These are phyloP conservation scores for Aureobasidium uvarum DNA, from an alignment of 2,329 filamentous ascomycete genomes.

Conservation along the genomic window DNA sequence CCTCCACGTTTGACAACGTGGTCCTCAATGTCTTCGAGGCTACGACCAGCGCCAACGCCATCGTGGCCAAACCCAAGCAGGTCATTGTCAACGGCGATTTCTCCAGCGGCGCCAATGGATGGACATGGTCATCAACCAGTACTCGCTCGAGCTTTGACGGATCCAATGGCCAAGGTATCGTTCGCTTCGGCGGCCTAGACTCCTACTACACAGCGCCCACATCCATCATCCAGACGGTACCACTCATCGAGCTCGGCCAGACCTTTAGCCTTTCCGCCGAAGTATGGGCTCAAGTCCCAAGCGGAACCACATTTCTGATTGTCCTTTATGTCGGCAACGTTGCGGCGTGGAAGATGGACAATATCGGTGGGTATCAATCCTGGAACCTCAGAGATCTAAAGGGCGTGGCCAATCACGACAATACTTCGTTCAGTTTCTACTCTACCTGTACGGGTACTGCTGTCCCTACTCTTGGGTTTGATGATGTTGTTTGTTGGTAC, in stretches of 20 bases:
- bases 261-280: neutral
- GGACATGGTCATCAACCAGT: neutral
- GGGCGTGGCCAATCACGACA: neutral
- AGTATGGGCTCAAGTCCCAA: neutral
- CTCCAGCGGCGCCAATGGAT: neutral
- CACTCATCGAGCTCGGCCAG: neutral
- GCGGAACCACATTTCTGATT: neutral
- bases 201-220: neutral
- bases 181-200: neutral
- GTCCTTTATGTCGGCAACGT: neutral
- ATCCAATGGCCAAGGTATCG: neutral
- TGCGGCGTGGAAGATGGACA: neutral
- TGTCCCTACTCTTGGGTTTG: neutral
- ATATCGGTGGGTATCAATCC: neutral
- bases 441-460: neutral
- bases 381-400: neutral
- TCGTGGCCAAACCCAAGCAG: neutral
- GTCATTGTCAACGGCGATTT: neutral
- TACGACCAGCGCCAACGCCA: neutral
- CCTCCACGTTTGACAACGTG: neutral
- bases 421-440: neutral
- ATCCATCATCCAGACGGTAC: neutral
- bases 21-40: neutral
- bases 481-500: neutral
- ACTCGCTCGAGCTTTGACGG: neutral